phyloP scores from a whole-genome alignment of 108 stramenopile genomes.

The Skeletonema tropicum region DNA sequence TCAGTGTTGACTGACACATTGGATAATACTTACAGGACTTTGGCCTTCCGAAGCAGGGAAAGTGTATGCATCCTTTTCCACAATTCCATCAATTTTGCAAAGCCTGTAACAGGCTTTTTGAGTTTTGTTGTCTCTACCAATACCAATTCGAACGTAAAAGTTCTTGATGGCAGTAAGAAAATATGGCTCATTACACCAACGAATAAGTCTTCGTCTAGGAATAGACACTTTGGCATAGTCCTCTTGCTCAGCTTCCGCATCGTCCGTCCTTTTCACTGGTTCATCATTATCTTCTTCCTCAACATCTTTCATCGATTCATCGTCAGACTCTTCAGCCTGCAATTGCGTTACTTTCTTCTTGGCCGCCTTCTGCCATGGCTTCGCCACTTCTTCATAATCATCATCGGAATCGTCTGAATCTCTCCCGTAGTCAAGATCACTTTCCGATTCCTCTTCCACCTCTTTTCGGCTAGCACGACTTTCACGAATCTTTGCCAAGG shows the following conservation, averaged over 20 bases:
- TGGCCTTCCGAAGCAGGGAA: constrained; percentile 68
- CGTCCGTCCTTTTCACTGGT: constrained; percentile 27
- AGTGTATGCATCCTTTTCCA: constrained; percentile 54
- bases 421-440: constrained; percentile 76
- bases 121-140: constrained; percentile 77
- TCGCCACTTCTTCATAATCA: constrained; percentile 64
- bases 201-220: constrained; percentile 78
- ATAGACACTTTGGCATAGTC: constrained; percentile 76
- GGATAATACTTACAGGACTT: constrained; percentile 59
- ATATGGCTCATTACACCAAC: constrained; percentile 90
- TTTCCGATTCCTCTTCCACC: constrained; percentile 58
- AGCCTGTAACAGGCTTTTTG: constrained; percentile 83
- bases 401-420: constrained; percentile 86
- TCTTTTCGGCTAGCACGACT: constrained; percentile 55
- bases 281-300: constrained; percentile 38
- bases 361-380: constrained; percentile 80
- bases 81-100: constrained; percentile 76
- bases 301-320: constrained; percentile 52
- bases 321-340: constrained; percentile 38
- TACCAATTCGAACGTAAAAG: constrained; percentile 77
- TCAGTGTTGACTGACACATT: not conserved
- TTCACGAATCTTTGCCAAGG: constrained; percentile 76
- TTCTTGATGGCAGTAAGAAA: constrained; percentile 79
- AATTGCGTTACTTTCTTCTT: constrained; percentile 41
- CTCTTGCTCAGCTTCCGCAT: constrained; percentile 71